Base-by-base conservation (phyloP, 306 rosid genomes). In the barrel medic (Medicago truncatula) region DNA sequence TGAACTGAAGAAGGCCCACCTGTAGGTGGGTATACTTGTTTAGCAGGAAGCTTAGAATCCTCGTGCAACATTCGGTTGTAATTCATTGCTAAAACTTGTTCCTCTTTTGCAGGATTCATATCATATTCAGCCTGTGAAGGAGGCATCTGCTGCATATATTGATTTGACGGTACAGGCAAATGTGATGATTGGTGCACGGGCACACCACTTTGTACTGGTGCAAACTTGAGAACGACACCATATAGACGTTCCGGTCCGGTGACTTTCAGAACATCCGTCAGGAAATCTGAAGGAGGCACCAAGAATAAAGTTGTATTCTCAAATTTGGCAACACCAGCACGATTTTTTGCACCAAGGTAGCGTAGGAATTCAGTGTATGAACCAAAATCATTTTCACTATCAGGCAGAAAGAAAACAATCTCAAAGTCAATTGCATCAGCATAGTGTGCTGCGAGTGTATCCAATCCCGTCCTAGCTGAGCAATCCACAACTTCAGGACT, bases 281-380 rank as follows among this genome's bases (percentile, higher is more conserved):
- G 86, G 76, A 96, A 96, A 70, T 96, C 98, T 17, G 99, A 96
- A 69, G 99, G 99, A 69, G 99, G 99, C 58, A 96, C 98, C 80
- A 96, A 82, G 84, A 96, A 96, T 67, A 96, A 82, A 68, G 99
- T 96, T 76, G 93, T 92, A 62, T 89, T 91, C 78, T 90, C 96
- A 71, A 92, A 92, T 78, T 96, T 96, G 31, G 99, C 99, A 79
- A 96, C 99, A 82, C 99, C 99, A 71, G 99, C 99, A 58, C 99
- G 98, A 74, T 85, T 80, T 86, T 96, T 96, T 13, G 89, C 98
- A 74, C 97, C 88, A 14, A 96, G 83, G 69, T 96, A 96, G 74
- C 91, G 94, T 46, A 96, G 93, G 83, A 96, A 96, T 83, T 96
- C 99, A 21, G 99, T 96, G 79, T 92, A 96, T n/a, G 99, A 92